Conservation (phyloP, 2,329 filamentous ascomycete species). For the Pseudocercospora musae region DNA sequence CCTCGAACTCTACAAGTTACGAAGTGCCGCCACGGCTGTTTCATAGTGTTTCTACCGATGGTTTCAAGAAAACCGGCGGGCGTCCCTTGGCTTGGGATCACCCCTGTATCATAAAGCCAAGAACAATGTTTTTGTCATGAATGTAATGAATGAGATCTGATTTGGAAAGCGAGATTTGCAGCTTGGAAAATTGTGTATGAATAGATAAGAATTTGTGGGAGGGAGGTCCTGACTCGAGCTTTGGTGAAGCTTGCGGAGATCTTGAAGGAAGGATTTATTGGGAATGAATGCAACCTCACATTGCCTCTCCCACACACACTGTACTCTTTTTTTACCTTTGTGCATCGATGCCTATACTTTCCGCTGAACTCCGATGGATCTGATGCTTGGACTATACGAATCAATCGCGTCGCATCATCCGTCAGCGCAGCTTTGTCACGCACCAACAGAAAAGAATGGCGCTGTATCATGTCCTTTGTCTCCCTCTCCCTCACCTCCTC, state of each 20-base stretch:
- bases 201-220: neutral
- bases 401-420: neutral
- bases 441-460: neutral
- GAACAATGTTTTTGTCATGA: constrained; percentile 1
- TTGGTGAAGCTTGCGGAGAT: neutral
- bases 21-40: constrained; percentile 1
- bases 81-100: neutral
- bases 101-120: constrained; percentile 1
- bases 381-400: neutral
- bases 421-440: neutral
- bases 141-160: constrained; percentile 2
- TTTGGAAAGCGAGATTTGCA: neutral
- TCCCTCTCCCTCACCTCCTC: too few relatives aligned
- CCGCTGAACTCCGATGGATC: too few relatives aligned
- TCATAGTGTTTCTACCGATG: neutral
- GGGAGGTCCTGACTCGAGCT: neutral
- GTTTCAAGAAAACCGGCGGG: neutral
- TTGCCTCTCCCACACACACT: neutral
- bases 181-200: neutral
- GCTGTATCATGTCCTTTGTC: neutral
- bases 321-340: neutral
- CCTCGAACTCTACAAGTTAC: constrained; percentile 17
- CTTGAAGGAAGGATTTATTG: neutral
- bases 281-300: neutral
- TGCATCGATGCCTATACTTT: too few relatives aligned